Percentiles rank a stretch among this genome's conserved stretches.
These are phyloP conservation scores for Acacia confusa DNA, from an alignment of 306 rosid species.

Conservation along the genomic window DNA sequence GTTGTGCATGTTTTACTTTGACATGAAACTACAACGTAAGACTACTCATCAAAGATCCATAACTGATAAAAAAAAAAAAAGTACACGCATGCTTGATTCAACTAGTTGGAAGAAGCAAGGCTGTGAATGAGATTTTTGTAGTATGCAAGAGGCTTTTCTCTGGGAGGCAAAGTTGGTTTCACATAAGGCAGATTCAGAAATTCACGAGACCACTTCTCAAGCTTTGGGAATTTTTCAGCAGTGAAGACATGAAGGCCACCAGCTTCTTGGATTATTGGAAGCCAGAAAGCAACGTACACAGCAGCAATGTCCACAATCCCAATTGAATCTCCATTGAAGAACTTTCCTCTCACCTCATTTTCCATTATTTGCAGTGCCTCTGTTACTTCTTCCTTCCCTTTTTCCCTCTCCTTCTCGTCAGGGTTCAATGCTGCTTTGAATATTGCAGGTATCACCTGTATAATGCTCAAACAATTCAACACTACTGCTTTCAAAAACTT, in stretches of 20 bases:
- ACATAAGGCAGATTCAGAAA: conserved; percentile 33
- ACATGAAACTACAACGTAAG: not conserved
- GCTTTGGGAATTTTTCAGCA: conserved; percentile 44
- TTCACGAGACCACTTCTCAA: conserved; percentile 47
- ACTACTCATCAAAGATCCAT: not conserved
- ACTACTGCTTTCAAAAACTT: not conserved
- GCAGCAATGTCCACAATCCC: conserved; percentile 54
- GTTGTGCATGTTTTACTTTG: not conserved
- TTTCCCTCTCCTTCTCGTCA: conserved; percentile 23
- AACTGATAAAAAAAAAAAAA: not conserved
- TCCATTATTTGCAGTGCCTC: conserved; percentile 38
- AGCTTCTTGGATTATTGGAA: conserved; percentile 44
- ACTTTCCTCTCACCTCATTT: conserved; percentile 42
- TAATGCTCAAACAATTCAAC: not conserved
- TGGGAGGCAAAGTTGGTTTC: conserved; percentile 39
- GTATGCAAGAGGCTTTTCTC: conserved; percentile 29
- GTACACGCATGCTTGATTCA: not conserved
- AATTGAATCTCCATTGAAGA: conserved; percentile 46
- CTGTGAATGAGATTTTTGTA: conserved; percentile 21
- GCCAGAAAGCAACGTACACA: conserved; percentile 47
- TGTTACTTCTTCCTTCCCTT: conserved; percentile 33
- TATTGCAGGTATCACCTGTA: conserved; percentile 20
- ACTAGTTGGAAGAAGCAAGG: not conserved
- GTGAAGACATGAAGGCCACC: conserved; percentile 37
- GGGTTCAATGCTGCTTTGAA: conserved; percentile 20